Percentiles rank a stretch among this genome's conserved stretches.
Conservation (phyloP, 257 asterid species). For the Fraxinus pennsylvanica region DNA sequence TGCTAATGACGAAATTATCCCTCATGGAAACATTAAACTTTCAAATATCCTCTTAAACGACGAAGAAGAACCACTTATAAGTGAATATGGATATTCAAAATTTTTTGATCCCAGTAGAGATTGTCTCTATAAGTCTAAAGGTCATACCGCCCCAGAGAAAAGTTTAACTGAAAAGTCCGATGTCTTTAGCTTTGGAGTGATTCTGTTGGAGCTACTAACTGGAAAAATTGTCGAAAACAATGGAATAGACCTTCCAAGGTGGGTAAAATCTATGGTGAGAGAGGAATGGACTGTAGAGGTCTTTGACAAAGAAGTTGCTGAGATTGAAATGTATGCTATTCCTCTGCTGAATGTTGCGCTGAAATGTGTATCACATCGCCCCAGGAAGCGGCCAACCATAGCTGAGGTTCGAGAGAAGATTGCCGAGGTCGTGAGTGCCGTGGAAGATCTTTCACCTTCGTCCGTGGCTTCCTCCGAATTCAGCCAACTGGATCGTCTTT, state of each 20-base stretch:
- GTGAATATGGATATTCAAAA: slow-evolving; percentile 42
- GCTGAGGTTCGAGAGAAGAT: slow-evolving; percentile 40
- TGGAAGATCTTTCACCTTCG: slow-evolving; percentile 28
- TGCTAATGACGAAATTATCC: slow-evolving; percentile 29
- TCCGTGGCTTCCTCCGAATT: slow-evolving; percentile 22
- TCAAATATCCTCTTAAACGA: slow-evolving; percentile 46
- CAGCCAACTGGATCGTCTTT: neutral
- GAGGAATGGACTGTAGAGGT: slow-evolving; percentile 60
- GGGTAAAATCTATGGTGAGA: slow-evolving; percentile 48
- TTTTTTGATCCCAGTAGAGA: slow-evolving; percentile 21
- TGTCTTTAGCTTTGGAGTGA: slow-evolving; percentile 39
- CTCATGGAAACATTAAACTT: slow-evolving; percentile 53
- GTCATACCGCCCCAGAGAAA: slow-evolving; percentile 42
- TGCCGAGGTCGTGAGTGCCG: slow-evolving; percentile 35
- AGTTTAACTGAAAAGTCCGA: slow-evolving; percentile 27
- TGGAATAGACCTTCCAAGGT: slow-evolving; percentile 40
- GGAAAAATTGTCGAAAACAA: slow-evolving; percentile 42
- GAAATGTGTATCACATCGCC: slow-evolving; percentile 36
- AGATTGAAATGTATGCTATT: slow-evolving; percentile 39
- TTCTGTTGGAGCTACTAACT: slow-evolving; percentile 43
- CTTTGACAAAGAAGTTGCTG: slow-evolving; percentile 34
- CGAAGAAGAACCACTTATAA: slow-evolving; percentile 36
- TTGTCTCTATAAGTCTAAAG: slow-evolving; percentile 16
- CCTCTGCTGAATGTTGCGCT: slow-evolving; percentile 43
- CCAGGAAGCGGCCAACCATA: slow-evolving; percentile 42